Evolutionary conservation across 2,329 filamentous ascomycete species (phyloP).

Genomic region (Pyrenophora tritici-repentis): DNA sequence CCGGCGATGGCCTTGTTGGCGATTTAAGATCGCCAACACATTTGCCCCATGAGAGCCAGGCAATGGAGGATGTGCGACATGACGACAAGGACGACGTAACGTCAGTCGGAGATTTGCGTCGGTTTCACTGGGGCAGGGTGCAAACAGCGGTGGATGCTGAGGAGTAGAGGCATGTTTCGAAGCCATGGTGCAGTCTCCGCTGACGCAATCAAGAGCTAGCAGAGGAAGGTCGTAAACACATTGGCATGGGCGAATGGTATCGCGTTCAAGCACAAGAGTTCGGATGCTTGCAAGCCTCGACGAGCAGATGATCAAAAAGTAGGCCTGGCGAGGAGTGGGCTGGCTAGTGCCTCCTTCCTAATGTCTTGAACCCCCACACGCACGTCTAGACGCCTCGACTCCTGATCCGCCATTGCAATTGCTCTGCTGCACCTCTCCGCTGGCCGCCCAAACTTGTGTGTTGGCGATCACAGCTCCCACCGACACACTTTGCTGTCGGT

Average conservation of each 20-base stretch:
- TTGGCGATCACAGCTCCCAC: background rate
- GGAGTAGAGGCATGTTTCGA: background rate
- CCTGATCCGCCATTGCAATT: slow-evolving; percentile 11
- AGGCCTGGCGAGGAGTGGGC: too few species aligned
- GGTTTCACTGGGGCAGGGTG: background rate
- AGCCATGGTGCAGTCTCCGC: slow-evolving; percentile 1
- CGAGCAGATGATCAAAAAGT: background rate
- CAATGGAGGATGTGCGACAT: slow-evolving; percentile 3
- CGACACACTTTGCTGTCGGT: too few species aligned
- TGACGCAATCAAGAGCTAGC: background rate
- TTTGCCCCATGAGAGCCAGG: background rate
- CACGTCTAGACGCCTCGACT: slow-evolving; percentile 6
- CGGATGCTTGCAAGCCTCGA: background rate
- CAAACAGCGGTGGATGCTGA: background rate
- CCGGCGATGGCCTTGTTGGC: background rate
- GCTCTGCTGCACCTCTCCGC: slow-evolving; percentile 8
- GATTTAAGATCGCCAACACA: too few species aligned
- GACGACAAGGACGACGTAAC: slow-evolving; percentile 13
- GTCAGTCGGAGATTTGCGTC: slow-evolving; percentile 7
- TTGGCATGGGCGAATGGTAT: background rate
- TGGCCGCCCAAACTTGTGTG: slow-evolving; percentile 5
- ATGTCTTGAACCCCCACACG: slow-evolving; percentile 3
- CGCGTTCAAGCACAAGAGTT: too few species aligned
- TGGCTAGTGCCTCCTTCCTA: too few species aligned
- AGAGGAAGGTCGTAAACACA: too few species aligned